These are phyloP conservation scores for Strobilomyces dryophilus DNA, from an alignment of 768 basidiomycete species.

Conservation along the genomic window DNA sequence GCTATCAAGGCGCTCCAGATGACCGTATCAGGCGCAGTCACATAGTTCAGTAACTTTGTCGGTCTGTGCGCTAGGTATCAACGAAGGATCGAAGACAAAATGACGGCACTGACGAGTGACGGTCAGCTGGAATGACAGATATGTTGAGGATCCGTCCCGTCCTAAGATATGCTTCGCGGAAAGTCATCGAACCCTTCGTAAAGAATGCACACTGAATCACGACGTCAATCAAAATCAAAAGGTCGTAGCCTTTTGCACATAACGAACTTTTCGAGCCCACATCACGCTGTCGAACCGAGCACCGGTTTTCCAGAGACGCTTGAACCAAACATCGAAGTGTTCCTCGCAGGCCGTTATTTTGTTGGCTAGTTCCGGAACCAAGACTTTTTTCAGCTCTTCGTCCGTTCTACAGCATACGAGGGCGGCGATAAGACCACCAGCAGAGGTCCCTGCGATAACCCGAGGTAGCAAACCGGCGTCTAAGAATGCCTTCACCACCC, in stretches of 20 bases:
- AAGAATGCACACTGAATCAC: slow-evolving; percentile 72
- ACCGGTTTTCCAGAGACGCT: slow-evolving; percentile 78
- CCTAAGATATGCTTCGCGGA: slow-evolving; percentile 88
- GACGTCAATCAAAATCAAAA: neutral
- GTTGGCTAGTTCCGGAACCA: slow-evolving; percentile 81
- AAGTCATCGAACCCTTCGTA: slow-evolving; percentile 90
- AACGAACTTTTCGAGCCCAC: slow-evolving; percentile 84
- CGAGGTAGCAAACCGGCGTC: slow-evolving; percentile 83
- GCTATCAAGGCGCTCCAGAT: slow-evolving; percentile 82
- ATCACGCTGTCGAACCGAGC: slow-evolving; percentile 89
- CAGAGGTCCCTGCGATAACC: slow-evolving; percentile 92
- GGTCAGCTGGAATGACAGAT: slow-evolving; percentile 86
- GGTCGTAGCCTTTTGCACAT: neutral
- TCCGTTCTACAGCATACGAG: slow-evolving; percentile 86
- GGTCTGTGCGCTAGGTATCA: slow-evolving; percentile 47
- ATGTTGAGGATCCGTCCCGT: slow-evolving; percentile 94
- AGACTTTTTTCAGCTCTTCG: slow-evolving; percentile 71
- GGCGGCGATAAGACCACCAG: slow-evolving; percentile 77
- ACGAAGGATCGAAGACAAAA: slow-evolving; percentile 1
- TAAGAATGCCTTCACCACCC: slow-evolving; percentile 88
- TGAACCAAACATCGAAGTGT: slow-evolving; percentile 61
- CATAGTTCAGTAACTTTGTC: slow-evolving; percentile 92
- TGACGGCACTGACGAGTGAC: slow-evolving; percentile 62
- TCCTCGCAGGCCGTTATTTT: slow-evolving; percentile 84
- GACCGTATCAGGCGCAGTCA: slow-evolving; percentile 90